A percentile compares a stretch with the other conserved stretches of the same genome.
phyloP scores from a whole-genome alignment of 352 stramenopile genomes.

The Elongisporangium undulatum region DNA sequence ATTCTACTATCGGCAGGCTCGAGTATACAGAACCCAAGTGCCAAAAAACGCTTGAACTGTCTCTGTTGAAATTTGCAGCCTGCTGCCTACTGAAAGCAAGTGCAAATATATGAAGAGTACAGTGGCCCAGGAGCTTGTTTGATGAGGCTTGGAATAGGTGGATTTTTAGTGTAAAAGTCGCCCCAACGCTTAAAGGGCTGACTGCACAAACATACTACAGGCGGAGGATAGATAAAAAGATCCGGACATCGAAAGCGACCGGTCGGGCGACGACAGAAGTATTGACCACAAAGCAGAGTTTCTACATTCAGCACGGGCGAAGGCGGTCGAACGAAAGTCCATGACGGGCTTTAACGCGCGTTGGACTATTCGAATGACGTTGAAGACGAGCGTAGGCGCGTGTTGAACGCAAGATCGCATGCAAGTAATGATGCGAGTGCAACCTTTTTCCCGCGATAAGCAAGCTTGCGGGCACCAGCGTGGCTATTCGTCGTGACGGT shows the following conservation, averaged over 20 bases:
- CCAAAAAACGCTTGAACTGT: background rate
- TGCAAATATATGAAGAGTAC: background rate
- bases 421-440: background rate
- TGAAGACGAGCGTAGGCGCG: background rate
- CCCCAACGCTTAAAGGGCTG: background rate
- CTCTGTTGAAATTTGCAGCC: background rate
- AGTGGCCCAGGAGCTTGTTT: background rate
- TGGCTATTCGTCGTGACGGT: background rate
- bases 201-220: background rate
- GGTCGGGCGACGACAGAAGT: background rate
- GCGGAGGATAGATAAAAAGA: background rate
- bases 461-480: background rate
- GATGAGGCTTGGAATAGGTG: background rate
- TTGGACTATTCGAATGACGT: background rate
- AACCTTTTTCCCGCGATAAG: background rate
- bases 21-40: background rate
- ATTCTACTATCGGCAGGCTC: background rate
- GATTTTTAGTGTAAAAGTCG: background rate
- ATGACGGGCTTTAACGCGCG: background rate
- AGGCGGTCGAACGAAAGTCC: background rate
- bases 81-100: background rate
- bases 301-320: background rate
- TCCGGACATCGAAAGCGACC: background rate
- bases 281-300: background rate
- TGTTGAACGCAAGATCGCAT: background rate